Base-by-base conservation (phyloP, 2,329 filamentous ascomycete species). In the Mollisia scopiformis region DNA sequence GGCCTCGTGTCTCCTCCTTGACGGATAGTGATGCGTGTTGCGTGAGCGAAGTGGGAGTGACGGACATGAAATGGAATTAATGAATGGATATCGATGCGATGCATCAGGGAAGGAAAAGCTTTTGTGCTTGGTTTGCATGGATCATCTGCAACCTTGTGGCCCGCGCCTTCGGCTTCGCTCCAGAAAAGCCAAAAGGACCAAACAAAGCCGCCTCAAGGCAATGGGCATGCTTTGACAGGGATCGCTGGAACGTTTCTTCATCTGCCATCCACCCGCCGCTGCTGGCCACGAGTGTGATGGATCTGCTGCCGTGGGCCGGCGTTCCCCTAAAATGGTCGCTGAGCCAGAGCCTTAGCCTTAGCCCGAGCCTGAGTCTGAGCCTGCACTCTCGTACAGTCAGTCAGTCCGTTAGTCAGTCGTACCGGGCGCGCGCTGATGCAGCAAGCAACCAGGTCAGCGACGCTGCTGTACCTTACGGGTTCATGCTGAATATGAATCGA, bases 191-290 rank as follows among this genome's bases (percentile, higher is more conserved):
- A n/a, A 30, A 54, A 56, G 28, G 35, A 50, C 62, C 62, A 63
- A 63, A 64, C 61, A 61, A 66, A 59, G 53, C 56, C 59, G 61
- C 61, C 62, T 6, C 30, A 6, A 47, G 66, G 54, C 46, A 49
- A 30, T n/a, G 13, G 27, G 28, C 47, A 43, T 58, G 35, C 53
- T 51, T 30, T 23, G 56, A n/a, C 64, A 69, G 62, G 65, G 66
- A 62, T 66, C 56, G 54, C 66, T 27, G 43, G 68, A 67, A 66
- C 64, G 65, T 68, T 71, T n/a, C n/a, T 59, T 56, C 57, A 60
- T 62, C 52, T 57, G 62, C 59, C 59, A 65, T 57, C 61, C 46
- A 60, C 57, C 61, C 41, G 46, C 52, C 41, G 43, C 57, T 39
- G 37, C 16, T 46, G 62, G 59, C 55, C 57, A 55, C 57, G 58